Evolutionary conservation across 1,284 basidiomycete genomes (phyloP).

Genomic region (Inonotus obliquus): DNA sequence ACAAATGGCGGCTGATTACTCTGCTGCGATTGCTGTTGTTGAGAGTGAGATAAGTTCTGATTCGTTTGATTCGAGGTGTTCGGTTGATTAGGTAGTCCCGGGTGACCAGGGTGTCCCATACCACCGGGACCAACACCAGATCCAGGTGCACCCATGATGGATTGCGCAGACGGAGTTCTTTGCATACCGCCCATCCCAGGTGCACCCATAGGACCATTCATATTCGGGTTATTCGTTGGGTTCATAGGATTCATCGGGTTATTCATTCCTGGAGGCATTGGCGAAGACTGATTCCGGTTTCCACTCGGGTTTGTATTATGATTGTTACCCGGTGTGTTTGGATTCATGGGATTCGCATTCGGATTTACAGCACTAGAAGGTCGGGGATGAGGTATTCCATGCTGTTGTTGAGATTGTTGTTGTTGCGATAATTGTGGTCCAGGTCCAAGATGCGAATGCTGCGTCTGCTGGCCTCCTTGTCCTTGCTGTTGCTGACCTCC

Average conservation of each 20-base stretch:
- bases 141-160: constrained; percentile 1
- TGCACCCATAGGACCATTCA: not conserved
- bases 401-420: constrained; percentile 4
- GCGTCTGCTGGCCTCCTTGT: constrained; percentile 4
- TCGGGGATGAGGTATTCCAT: not conserved
- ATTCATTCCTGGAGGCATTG: not conserved
- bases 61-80: constrained; percentile 5
- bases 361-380: constrained; percentile 2
- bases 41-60: constrained; percentile 2
- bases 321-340: not conserved
- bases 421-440: not conserved
- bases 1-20: not conserved
- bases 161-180: constrained; percentile 9
- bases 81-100: not conserved
- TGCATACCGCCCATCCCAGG: not conserved
- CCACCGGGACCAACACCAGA: not conserved
- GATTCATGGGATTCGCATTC: constrained; percentile 7
- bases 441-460: not conserved
- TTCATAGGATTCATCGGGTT: not conserved
- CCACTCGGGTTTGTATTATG: not conserved
- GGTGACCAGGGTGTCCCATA: not conserved
- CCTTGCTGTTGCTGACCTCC: not conserved
- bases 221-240: constrained; percentile 4
- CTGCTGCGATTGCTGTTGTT: not conserved
- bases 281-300: not conserved